Conservation (phyloP, 257 asterid genomes). For the Solanum chiquidenum region DNA sequence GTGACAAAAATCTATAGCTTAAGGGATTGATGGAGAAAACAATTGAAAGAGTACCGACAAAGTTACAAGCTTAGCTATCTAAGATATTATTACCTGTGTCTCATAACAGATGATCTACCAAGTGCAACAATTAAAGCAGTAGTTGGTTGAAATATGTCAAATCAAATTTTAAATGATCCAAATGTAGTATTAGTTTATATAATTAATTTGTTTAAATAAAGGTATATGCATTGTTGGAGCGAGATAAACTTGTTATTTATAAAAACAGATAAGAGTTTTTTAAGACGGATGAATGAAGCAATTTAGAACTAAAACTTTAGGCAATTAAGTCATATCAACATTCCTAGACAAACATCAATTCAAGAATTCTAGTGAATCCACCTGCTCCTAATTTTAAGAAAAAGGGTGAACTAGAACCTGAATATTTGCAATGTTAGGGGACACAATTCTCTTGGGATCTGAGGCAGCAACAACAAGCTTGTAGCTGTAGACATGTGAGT, state of each 20-base stretch:
- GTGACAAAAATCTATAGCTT: background rate
- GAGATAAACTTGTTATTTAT: background rate
- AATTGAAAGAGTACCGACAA: background rate
- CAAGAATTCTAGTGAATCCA: background rate
- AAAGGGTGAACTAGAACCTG: constrained; percentile 40
- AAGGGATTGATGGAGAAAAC: background rate
- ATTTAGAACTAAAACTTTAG: background rate
- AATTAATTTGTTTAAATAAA: background rate
- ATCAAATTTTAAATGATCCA: background rate
- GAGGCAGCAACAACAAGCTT: constrained; percentile 85
- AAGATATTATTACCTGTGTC: background rate
- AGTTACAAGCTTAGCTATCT: background rate
- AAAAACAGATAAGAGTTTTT: background rate
- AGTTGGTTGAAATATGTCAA: background rate
- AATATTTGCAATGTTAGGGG: constrained; percentile 72
- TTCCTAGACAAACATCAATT: background rate
- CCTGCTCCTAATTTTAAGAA: background rate
- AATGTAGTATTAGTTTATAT: background rate
- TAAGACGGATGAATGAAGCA: background rate
- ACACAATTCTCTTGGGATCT: constrained; percentile 74
- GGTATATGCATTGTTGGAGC: background rate
- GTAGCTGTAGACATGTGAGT: constrained; percentile 40
- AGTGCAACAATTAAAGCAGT: background rate
- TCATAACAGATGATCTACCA: background rate
- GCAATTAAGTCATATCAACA: background rate